Conservation (phyloP, 306 rosid species). For the Morella rubra region DNA sequence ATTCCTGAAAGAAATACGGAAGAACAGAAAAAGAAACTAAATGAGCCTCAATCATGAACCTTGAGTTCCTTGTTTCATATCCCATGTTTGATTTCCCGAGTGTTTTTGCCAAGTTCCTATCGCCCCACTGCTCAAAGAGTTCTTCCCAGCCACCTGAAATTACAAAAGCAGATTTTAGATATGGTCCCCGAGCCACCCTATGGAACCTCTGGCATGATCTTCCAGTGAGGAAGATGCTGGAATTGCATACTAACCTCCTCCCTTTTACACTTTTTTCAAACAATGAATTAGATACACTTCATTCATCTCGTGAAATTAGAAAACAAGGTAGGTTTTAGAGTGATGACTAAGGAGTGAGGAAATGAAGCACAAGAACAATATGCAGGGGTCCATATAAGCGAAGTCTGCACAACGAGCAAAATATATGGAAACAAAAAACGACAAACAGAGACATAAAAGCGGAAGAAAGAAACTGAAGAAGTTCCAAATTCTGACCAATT, state of each 20-base stretch:
- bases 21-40: constrained; percentile 2
- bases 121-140: constrained; percentile 31
- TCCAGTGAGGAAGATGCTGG: background rate
- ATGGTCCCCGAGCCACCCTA: background rate
- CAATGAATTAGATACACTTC: no score
- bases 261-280: background rate
- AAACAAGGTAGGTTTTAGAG: no score
- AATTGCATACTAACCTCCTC: background rate
- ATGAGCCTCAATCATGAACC: constrained; percentile 18
- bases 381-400: background rate
- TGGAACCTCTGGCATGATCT: background rate
- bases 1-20: background rate
- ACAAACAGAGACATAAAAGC: background rate
- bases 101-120: constrained; percentile 39
- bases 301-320: no score
- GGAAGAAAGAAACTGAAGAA: background rate
- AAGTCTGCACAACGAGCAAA: background rate
- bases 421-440: no score
- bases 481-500: background rate
- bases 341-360: background rate
- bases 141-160: constrained; percentile 39
- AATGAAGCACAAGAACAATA: background rate
- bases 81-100: constrained; percentile 37
- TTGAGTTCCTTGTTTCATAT: constrained; percentile 39
- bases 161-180: constrained; percentile 6